Evolutionary conservation across 2,329 filamentous ascomycete species (phyloP).

Genomic region (Mycogone perniciosa): DNA sequence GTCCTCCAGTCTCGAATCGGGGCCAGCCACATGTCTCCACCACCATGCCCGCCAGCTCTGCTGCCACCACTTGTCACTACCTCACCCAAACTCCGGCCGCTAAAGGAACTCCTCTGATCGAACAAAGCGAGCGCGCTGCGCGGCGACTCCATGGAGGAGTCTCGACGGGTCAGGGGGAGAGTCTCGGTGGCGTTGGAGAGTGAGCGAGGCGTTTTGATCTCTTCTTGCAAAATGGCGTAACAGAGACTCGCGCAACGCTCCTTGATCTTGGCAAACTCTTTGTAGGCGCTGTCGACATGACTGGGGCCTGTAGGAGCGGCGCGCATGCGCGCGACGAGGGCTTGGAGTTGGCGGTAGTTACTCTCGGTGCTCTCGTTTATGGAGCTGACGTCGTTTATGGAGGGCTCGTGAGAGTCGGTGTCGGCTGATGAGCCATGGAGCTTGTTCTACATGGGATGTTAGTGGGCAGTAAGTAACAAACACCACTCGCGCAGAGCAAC

Average conservation of each 20-base stretch:
- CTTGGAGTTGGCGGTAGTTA: slow-evolving; percentile 30
- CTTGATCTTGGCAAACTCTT: slow-evolving; percentile 36
- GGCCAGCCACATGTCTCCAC: slow-evolving; percentile 29
- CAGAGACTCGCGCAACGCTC: slow-evolving; percentile 37
- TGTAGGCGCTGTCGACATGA: slow-evolving; percentile 39
- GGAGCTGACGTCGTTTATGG: slow-evolving; percentile 22
- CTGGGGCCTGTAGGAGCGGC: slow-evolving; percentile 26
- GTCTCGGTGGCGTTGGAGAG: slow-evolving; percentile 19
- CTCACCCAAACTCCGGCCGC: slow-evolving; percentile 30
- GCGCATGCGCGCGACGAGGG: slow-evolving; percentile 30
- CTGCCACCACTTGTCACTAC: slow-evolving; percentile 22
- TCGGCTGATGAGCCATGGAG: slow-evolving; percentile 16
- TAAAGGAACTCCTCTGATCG: slow-evolving; percentile 34
- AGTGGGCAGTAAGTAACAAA: background rate
- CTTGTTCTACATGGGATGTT: slow-evolving; percentile 3
- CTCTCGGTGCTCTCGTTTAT: slow-evolving; percentile 26
- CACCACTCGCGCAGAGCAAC: no score
- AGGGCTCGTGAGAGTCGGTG: slow-evolving; percentile 22
- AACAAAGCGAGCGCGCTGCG: slow-evolving; percentile 24
- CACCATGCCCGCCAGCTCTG: slow-evolving; percentile 16
- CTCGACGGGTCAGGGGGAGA: slow-evolving; percentile 19
- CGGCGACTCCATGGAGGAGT: slow-evolving; percentile 27
- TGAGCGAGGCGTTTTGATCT: slow-evolving; percentile 26
- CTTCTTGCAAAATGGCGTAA: slow-evolving; percentile 34
- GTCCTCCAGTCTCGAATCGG: slow-evolving; percentile 40